Percentiles rank a stretch among this genome's conserved stretches.
Evolutionary conservation across 345 rosid species (phyloP).

Genomic region (Crucihimalaya himalaica): DNA sequence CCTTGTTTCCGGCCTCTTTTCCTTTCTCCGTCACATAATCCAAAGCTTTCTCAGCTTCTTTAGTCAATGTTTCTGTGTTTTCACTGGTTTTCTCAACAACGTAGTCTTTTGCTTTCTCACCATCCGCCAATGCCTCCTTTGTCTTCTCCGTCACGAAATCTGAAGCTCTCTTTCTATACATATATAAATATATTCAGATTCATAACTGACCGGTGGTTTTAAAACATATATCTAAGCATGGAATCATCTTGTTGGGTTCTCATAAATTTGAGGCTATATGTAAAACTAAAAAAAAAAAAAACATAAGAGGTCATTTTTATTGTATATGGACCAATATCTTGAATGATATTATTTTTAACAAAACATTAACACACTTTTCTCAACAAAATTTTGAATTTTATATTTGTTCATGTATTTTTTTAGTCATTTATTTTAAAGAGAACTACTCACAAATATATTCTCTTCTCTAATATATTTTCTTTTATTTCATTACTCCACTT

Average conservation of each 20-base stretch:
- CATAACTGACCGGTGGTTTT: not conserved
- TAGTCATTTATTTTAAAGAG: not conserved
- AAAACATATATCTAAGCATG: not conserved
- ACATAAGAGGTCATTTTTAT: too few relatives aligned
- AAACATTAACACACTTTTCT: too few relatives aligned
- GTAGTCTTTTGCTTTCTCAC: constrained; percentile 37
- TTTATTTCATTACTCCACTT: not conserved
- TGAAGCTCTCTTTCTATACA: constrained; percentile 34
- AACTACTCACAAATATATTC: not conserved
- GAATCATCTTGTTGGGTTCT: not conserved
- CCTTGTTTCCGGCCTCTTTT: constrained; percentile 28
- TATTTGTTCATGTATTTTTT: not conserved
- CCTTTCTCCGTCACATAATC: constrained; percentile 44
- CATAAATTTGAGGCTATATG: not conserved
- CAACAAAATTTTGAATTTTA: too few relatives aligned
- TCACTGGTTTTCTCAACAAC: constrained; percentile 30
- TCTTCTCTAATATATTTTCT: not conserved
- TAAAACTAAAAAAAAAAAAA: not conserved
- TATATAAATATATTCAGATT: not conserved
- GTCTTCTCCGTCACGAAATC: constrained; percentile 35
- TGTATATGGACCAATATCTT: too few relatives aligned
- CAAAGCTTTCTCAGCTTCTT: constrained; percentile 30
- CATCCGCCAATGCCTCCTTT: constrained; percentile 31
- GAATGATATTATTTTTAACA: too few relatives aligned
- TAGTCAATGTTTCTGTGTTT: not conserved